phyloP scores from a whole-genome alignment of 805 yeast genomes.

The Naumovozyma baii region DNA sequence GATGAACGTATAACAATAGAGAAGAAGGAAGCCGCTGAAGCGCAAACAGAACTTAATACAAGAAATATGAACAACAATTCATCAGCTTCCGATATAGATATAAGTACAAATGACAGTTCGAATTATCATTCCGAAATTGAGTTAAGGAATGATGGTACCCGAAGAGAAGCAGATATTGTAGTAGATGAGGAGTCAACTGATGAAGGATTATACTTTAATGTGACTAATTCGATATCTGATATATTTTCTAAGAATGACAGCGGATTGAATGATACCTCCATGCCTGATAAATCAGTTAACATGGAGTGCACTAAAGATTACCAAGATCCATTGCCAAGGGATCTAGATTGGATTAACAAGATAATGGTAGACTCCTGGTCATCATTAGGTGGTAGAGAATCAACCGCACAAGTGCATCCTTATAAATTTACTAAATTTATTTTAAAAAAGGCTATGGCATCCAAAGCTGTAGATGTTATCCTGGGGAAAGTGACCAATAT shows the following conservation, averaged over 20 bases:
- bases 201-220: background rate
- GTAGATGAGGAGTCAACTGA: slow-evolving; percentile 13
- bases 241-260: background rate
- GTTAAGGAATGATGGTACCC: background rate
- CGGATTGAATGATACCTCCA: too few species aligned
- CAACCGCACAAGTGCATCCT: slow-evolving; percentile 96
- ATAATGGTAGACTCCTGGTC: slow-evolving; percentile 64
- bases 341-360: slow-evolving; percentile 67
- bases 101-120: background rate
- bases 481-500: slow-evolving; percentile 76
- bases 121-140: background rate
- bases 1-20: slow-evolving; percentile 9
- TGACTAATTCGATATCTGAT: slow-evolving; percentile 2
- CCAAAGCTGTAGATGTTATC: slow-evolving; percentile 75
- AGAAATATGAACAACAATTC: background rate
- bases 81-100: too few species aligned
- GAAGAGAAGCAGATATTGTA: slow-evolving; percentile 20
- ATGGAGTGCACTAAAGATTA: background rate
- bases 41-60: background rate
- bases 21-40: slow-evolving; percentile 1
- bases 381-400: slow-evolving; percentile 68
- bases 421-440: slow-evolving; percentile 83
- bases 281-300: too few species aligned
- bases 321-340: slow-evolving; percentile 39
- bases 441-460: slow-evolving; percentile 66